phyloP scores from a whole-genome alignment of 2,329 filamentous ascomycete genomes.

The Fusarium lyarnte region DNA sequence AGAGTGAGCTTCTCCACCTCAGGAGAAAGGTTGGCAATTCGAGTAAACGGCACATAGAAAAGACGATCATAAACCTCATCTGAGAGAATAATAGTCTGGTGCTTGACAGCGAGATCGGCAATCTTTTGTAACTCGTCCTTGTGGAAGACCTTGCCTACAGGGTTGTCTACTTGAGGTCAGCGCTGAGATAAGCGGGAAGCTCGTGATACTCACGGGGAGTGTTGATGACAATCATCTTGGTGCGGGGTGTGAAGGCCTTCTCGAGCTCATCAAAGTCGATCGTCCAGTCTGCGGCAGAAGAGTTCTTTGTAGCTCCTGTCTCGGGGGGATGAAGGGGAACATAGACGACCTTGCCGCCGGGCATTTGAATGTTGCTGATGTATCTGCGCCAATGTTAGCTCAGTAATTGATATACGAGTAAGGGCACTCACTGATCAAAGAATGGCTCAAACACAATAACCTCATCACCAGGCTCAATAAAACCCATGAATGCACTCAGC shows the following conservation, averaged over 20 bases:
- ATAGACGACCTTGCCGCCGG: conserved; percentile 92
- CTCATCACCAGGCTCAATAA: conserved; percentile 93
- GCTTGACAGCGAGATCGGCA: conserved; percentile 87
- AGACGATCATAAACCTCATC: conserved; percentile 95
- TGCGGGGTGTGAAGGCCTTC: conserved; percentile 81
- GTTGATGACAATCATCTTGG: conserved; percentile 96
- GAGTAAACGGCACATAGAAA: conserved; percentile 94
- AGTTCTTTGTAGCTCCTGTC: conserved; percentile 80
- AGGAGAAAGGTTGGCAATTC: conserved; percentile 88
- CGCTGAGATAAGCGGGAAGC: not conserved
- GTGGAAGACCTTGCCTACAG: conserved; percentile 94
- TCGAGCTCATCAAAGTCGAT: conserved; percentile 87
- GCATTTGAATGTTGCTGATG: conserved; percentile 98
- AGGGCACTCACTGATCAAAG: conserved; percentile 80
- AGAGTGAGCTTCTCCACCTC: conserved; percentile 89
- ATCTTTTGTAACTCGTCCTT: conserved; percentile 84
- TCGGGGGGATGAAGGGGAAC: conserved; percentile 92
- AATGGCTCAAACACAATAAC: conserved; percentile 99
- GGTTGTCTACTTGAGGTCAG: conserved; percentile 72
- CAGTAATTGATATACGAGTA: too few species aligned
- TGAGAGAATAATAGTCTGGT: conserved; percentile 92
- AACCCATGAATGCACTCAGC: conserved; percentile 97
- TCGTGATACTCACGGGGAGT: conserved; percentile 62
- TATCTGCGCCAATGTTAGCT: conserved; percentile 52
- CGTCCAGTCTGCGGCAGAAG: conserved; percentile 87